A percentile compares a stretch with the other conserved stretches of the same genome.
Evolutionary conservation across 805 yeast genomes (phyloP).

Genomic region (Limtongozyma cylindracea): DNA sequence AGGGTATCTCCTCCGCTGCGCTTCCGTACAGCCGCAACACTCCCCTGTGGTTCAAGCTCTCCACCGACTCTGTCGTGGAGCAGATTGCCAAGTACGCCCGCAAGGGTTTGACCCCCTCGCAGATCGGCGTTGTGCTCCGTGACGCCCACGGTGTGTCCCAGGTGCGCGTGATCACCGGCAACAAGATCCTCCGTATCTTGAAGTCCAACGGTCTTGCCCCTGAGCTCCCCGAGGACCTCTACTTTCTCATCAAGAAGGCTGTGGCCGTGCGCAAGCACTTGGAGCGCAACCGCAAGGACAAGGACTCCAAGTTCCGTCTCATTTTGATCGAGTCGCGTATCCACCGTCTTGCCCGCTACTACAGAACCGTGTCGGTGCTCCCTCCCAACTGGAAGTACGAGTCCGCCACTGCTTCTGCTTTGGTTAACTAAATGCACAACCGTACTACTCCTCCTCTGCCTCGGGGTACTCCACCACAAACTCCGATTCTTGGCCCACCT

Average conservation of each 20-base stretch:
- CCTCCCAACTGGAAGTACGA: conserved; percentile 99
- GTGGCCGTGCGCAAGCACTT: conserved; percentile 99
- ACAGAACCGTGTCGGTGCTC: conserved; percentile 97
- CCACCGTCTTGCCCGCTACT: conserved; percentile 99
- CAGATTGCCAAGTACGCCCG: conserved; percentile 98
- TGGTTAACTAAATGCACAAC: conserved; percentile 55
- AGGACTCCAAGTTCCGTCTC: conserved; percentile 99
- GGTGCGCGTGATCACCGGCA: conserved; percentile 92
- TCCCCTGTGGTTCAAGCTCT: conserved; percentile 98
- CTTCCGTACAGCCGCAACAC: conserved; percentile 97
- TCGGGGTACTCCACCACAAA: conserved; percentile 12
- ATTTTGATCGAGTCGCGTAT: conserved; percentile 99
- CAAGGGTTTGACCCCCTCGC: conserved; percentile 99
- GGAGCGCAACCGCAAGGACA: conserved; percentile 99
- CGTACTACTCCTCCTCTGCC: conserved; percentile 2
- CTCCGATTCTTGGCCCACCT: conserved; percentile 9
- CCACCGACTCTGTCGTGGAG: conserved; percentile 89
- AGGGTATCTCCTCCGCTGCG: conserved; percentile 98
- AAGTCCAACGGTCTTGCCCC: conserved; percentile 99
- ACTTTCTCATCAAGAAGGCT: conserved; percentile 98
- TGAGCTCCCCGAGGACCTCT: conserved; percentile 99
- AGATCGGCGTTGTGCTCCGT: conserved; percentile 97
- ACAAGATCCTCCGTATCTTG: conserved; percentile 97
- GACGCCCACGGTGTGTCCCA: conserved; percentile 99
- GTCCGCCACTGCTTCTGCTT: conserved; percentile 99